These are phyloP conservation scores for Sclerotinia glacialis DNA, from an alignment of 2,329 filamentous ascomycete genomes.

Conservation along the genomic window DNA sequence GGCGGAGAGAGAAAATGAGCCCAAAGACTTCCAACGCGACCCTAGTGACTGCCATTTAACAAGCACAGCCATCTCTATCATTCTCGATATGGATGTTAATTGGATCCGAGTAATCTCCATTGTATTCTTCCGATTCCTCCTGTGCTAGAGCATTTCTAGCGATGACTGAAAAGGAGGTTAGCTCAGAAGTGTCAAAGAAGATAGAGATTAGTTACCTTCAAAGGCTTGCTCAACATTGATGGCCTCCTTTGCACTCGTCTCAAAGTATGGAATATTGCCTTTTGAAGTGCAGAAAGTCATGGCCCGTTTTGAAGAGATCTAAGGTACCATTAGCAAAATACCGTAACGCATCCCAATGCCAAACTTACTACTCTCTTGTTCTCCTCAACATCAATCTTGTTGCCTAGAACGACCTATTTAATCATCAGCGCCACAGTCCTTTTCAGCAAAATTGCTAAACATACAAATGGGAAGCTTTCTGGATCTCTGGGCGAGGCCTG, in stretches of 20 bases:
- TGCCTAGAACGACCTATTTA: constrained; percentile 84
- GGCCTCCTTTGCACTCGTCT: constrained; percentile 98
- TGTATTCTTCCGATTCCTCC: constrained; percentile 97
- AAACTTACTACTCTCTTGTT: constrained; percentile 80
- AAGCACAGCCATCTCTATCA: constrained; percentile 88
- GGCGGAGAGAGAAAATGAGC: constrained; percentile 14
- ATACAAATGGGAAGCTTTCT: constrained; percentile 94
- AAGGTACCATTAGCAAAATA: constrained; percentile 30
- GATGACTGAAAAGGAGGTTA: constrained; percentile 63
- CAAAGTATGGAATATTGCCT: constrained; percentile 96
- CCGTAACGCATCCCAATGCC: neutral
- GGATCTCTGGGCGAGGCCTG: constrained; percentile 95
- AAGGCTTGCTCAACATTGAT: constrained; percentile 94
- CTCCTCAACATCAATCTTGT: constrained; percentile 99
- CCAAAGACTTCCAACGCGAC: constrained; percentile 7
- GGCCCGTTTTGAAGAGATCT: constrained; percentile 93
- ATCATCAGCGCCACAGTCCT: constrained; percentile 24
- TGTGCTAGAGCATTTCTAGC: constrained; percentile 92
- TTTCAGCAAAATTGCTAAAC: constrained; percentile 39
- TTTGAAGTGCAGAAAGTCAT: constrained; percentile 98
- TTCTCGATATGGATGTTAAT: constrained; percentile 98
- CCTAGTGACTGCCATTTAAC: constrained; percentile 52
- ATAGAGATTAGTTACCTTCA: constrained; percentile 46
- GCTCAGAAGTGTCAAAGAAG: neutral
- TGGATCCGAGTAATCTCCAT: constrained; percentile 93